Evolutionary conservation across 306 rosid species (phyloP), one percentile per base, ranked within the genome.

Genomic region (Quercus ilex): DNA sequence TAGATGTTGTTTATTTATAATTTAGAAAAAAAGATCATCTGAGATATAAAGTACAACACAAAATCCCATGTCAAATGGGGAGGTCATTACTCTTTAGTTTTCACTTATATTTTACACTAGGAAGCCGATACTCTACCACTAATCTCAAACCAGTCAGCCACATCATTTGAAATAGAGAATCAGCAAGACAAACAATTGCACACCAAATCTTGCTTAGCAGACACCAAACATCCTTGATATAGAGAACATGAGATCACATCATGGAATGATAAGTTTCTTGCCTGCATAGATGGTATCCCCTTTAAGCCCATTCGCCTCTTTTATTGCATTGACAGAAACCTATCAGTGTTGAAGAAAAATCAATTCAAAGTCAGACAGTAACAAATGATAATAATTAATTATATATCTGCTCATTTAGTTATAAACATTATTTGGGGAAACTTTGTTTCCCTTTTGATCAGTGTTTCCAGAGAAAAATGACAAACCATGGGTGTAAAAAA

Each of bases 221-320:
- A 9, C 64, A 20, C 23, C 1, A 20, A 58, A 58, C 10, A 58
- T 21, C 64, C 64, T 58, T 25, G 13, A 58, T 21, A 21, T 25
- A 21, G 11, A 7, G 9, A 23, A 26, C 15, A 59, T 6, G 5
- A 59, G 8, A 49, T 35, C n/a, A 35, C 55, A 49, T 75, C 43
- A 78, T 21, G 86, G 86, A 79, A 83, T 83, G 33, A 68, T 69
- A 6, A 83, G 79, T 83, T 83, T 83, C 74, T 78, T 83, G 69
- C 86, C 86, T 8, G 83, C 83, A 17, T 78, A 78, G n/a, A 83
- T 83, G 55, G 77, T 83, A 38, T 78, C 76, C 10, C 82, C 82
- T 19, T 31, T 49, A 63, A 83, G 73, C 59, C 80, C 86, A 28
- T 83, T 83, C 7, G 74, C 86, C 62, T 74, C 83, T 79, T 83